Evolutionary conservation across 2,329 filamentous ascomycete genomes (phyloP).

Genomic region (Apiospora aurea): DNA sequence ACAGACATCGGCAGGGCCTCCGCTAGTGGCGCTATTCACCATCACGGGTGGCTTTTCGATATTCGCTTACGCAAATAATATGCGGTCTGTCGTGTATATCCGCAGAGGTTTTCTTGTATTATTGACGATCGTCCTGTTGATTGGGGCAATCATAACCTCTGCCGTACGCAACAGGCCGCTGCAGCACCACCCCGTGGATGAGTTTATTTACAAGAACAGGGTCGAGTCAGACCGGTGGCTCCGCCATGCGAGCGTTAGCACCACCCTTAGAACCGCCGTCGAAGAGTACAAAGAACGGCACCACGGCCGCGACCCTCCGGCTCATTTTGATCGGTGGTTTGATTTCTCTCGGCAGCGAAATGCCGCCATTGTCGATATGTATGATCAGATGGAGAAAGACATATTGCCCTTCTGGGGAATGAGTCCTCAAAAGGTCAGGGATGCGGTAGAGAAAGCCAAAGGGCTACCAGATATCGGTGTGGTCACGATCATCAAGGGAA

Average conservation of each 20-base stretch:
- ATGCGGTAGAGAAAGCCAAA: slow-evolving; percentile 55
- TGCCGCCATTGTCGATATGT: slow-evolving; percentile 80
- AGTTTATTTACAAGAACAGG: slow-evolving; percentile 56
- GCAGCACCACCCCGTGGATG: slow-evolving; percentile 54
- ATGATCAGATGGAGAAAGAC: slow-evolving; percentile 78
- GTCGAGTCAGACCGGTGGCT: slow-evolving; percentile 59
- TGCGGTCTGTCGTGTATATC: slow-evolving; percentile 52
- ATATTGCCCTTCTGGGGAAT: slow-evolving; percentile 81
- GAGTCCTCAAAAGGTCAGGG: slow-evolving; percentile 70
- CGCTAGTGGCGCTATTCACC: slow-evolving; percentile 48
- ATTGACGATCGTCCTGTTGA: slow-evolving; percentile 47
- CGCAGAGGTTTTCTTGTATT: slow-evolving; percentile 49
- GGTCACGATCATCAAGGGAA: slow-evolving; percentile 69
- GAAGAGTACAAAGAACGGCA: slow-evolving; percentile 59
- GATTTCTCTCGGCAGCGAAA: slow-evolving; percentile 73
- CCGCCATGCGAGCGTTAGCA: slow-evolving; percentile 54
- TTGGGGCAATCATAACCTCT: slow-evolving; percentile 48
- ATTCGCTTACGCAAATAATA: slow-evolving; percentile 53
- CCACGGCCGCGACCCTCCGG: slow-evolving; percentile 74
- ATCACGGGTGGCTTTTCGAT: slow-evolving; percentile 50
- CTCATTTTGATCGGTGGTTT: slow-evolving; percentile 86
- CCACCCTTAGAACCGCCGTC: slow-evolving; percentile 54
- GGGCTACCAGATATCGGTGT: slow-evolving; percentile 52
- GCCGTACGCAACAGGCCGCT: slow-evolving; percentile 39
- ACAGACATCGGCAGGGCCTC: slow-evolving; percentile 46